These are phyloP conservation scores for Penicillium sp. DNA, from an alignment of 2,329 filamentous ascomycete genomes.

Conservation along the genomic window DNA sequence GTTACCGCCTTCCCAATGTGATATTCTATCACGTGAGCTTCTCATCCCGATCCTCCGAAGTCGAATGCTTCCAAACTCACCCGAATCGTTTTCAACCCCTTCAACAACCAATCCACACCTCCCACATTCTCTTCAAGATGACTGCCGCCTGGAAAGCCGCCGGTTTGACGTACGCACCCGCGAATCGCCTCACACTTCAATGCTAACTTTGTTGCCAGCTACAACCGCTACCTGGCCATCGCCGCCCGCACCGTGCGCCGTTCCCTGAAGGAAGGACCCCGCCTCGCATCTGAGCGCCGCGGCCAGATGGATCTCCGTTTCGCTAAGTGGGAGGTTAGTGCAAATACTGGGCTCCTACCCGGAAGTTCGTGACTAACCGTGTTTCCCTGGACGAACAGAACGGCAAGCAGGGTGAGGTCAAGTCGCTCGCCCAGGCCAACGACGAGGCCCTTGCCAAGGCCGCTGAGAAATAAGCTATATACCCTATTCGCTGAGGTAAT, in stretches of 20 bases:
- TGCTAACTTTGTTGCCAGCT: conserved; percentile 58
- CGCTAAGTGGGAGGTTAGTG: conserved; percentile 83
- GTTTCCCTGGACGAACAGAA: conserved; percentile 56
- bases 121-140: conserved; percentile 62
- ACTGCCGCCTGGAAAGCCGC: conserved; percentile 97
- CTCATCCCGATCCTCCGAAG: conserved; percentile 34
- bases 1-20: neutral
- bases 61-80: conserved; percentile 34
- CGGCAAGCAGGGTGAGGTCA: conserved; percentile 88
- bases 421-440: conserved; percentile 63
- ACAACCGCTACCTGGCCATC: conserved; percentile 99
- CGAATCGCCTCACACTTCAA: conserved; percentile 5
- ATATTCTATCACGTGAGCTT: neutral
- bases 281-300: conserved; percentile 80
- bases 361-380: conserved; percentile 27
- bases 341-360: conserved; percentile 5
- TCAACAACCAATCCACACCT: conserved; percentile 30
- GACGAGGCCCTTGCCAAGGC: conserved; percentile 46
- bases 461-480: conserved; percentile 41
- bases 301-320: conserved; percentile 87
- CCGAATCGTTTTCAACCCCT: conserved; percentile 30
- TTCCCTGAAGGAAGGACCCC: conserved; percentile 93
- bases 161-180: conserved; percentile 77
- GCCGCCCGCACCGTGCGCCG: conserved; percentile 92
- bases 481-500: conserved; percentile 11